Conservation (phyloP, 805 yeast genomes). For the Millerago galiae region DNA sequence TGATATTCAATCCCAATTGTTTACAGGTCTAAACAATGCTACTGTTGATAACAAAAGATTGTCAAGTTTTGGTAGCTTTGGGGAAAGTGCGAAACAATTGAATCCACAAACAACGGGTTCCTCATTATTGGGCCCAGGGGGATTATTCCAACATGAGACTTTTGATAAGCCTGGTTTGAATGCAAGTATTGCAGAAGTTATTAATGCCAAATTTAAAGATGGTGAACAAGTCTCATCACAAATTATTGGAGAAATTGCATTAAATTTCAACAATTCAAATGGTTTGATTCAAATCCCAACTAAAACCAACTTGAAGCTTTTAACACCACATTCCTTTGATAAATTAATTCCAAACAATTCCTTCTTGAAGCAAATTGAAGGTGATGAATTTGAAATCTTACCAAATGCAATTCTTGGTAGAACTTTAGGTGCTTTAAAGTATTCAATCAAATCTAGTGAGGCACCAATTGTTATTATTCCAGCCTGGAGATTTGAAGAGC, state of each 20-base stretch:
- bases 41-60: conserved; percentile 23
- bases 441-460: conserved; percentile 44
- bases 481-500: conserved; percentile 83
- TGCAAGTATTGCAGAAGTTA: conserved; percentile 80
- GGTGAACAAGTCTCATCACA: conserved; percentile 56
- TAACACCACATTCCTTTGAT: conserved; percentile 34
- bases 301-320: conserved; percentile 37
- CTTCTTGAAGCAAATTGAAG: conserved; percentile 44
- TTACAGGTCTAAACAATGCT: conserved; percentile 38
- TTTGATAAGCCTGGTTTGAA: conserved; percentile 58
- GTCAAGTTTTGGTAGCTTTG: conserved; percentile 21
- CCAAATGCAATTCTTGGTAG: conserved; percentile 49
- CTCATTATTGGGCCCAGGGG: conserved; percentile 26
- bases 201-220: conserved; percentile 67
- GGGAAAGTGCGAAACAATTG: conserved; percentile 25
- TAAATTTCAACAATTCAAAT: conserved; percentile 46
- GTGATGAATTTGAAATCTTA: conserved; percentile 36
- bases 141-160: conserved; percentile 44
- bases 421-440: conserved; percentile 78
- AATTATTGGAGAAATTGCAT: conserved; percentile 80
- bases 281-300: conserved; percentile 28
- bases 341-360: conserved; percentile 46
- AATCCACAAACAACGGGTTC: conserved; percentile 41
- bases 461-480: conserved; percentile 74
- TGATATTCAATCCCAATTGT: conserved; percentile 40